These are phyloP conservation scores for Epichloe brachyelytri DNA, from an alignment of 2,329 filamentous ascomycete genomes.

Conservation along the genomic window DNA sequence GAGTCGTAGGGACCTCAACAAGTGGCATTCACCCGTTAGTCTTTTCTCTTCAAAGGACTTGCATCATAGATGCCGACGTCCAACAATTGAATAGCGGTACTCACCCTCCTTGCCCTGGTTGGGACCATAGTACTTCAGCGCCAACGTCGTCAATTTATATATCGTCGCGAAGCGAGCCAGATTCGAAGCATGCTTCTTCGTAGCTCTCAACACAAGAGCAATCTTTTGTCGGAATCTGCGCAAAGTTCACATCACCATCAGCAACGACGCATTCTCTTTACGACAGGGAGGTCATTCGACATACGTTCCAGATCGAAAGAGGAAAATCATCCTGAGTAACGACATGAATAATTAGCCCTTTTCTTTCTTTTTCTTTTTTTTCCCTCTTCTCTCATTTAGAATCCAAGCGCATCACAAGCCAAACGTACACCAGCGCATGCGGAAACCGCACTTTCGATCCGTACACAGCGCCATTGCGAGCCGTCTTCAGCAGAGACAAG, in stretches of 20 bases:
- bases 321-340: slow-evolving; percentile 68
- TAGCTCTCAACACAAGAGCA: slow-evolving; percentile 69
- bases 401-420: background rate
- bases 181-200: slow-evolving; percentile 80
- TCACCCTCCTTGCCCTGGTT: slow-evolving; percentile 46
- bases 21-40: background rate
- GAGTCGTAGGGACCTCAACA: slow-evolving; percentile 56
- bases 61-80: background rate
- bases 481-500: slow-evolving; percentile 77
- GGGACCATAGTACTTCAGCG: slow-evolving; percentile 50
- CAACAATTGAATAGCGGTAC: background rate
- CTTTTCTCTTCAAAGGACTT: background rate
- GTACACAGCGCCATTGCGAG: slow-evolving; percentile 94
- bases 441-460: slow-evolving; percentile 96
- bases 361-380: background rate
- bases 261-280: background rate
- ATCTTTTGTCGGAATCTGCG: slow-evolving; percentile 59
- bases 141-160: slow-evolving; percentile 74
- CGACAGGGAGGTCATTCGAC: slow-evolving; percentile 17
- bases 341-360: background rate
- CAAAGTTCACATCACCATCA: background rate
- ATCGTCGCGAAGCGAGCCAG: slow-evolving; percentile 81
- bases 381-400: too few species aligned
- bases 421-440: slow-evolving; percentile 69
- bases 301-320: slow-evolving; percentile 85